Percentiles rank a stretch among this genome's conserved stretches.
These are phyloP conservation scores for Porodaedalea pini DNA, from an alignment of 1,284 basidiomycete species.

Conservation along the genomic window DNA sequence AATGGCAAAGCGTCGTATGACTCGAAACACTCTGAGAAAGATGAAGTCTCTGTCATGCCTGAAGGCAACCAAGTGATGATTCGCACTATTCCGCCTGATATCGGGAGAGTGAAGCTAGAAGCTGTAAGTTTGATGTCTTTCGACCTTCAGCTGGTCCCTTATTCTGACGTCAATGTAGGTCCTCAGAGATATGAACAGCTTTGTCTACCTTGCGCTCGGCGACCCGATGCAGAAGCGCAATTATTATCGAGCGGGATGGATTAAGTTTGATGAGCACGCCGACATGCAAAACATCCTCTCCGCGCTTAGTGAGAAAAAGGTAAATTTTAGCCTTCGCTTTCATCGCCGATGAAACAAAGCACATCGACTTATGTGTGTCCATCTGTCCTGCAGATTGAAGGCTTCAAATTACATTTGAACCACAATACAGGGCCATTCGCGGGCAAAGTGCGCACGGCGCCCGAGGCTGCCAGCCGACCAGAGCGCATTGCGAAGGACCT, in stretches of 20 bases:
- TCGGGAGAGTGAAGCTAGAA: constrained; percentile 83
- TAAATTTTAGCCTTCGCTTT: constrained; percentile 33
- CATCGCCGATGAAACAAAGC: neutral
- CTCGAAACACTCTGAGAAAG: constrained; percentile 54
- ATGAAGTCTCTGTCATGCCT: constrained; percentile 72
- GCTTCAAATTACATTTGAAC: constrained; percentile 86
- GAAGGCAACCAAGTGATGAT: constrained; percentile 91
- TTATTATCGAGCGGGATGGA: constrained; percentile 90
- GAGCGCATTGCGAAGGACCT: constrained; percentile 79
- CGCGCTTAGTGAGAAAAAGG: constrained; percentile 81
- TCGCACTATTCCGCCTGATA: constrained; percentile 88
- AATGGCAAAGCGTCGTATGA: constrained; percentile 53
- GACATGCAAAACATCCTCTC: constrained; percentile 72
- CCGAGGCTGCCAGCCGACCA: constrained; percentile 74
- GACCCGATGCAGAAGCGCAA: constrained; percentile 88
- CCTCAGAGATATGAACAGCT: constrained; percentile 64
- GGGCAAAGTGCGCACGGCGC: constrained; percentile 73
- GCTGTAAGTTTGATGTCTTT: constrained; percentile 50
- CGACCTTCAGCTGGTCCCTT: neutral
- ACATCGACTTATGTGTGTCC: constrained; percentile 16
- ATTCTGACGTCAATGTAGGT: constrained; percentile 40
- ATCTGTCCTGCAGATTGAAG: constrained; percentile 66
- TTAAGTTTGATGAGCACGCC: constrained; percentile 78
- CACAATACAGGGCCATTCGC: constrained; percentile 78
- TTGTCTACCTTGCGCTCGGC: constrained; percentile 79